Percentiles rank a stretch among this genome's conserved stretches.
phyloP scores from a whole-genome alignment of 352 stramenopile species.

The Phytophthora megakarya region DNA sequence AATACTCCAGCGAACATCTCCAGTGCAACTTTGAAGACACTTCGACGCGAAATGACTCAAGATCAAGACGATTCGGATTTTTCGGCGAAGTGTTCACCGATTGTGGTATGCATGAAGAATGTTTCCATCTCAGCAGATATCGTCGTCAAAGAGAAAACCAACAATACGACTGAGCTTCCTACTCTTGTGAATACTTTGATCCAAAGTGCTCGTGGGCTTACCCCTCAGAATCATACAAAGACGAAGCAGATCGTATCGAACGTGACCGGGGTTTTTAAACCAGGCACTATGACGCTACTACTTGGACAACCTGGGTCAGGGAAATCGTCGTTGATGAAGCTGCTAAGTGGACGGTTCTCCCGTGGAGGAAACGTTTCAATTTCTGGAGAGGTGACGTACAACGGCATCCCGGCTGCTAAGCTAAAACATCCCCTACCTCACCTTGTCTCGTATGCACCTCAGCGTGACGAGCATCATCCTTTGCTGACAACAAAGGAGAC shows the following conservation, averaged over 20 bases:
- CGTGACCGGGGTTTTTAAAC: constrained; percentile 33
- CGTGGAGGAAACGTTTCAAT: constrained; percentile 37
- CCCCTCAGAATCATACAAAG: constrained; percentile 22
- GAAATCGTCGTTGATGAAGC: constrained; percentile 43
- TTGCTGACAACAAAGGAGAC: constrained; percentile 41
- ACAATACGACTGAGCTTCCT: constrained; percentile 37
- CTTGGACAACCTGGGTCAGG: constrained; percentile 46
- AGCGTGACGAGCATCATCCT: constrained; percentile 40
- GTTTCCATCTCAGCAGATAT: constrained; percentile 37
- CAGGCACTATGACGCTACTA: constrained; percentile 42
- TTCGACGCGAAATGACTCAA: too few relatives aligned
- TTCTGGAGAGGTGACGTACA: constrained; percentile 42
- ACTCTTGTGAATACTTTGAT: constrained; percentile 38
- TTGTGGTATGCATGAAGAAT: constrained; percentile 37
- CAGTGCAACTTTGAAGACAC: too few relatives aligned
- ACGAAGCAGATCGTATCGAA: constrained; percentile 48
- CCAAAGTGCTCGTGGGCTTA: neutral
- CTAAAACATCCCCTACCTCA: constrained; percentile 35
- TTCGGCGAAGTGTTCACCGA: too few relatives aligned
- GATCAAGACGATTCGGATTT: too few relatives aligned
- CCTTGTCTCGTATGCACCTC: constrained; percentile 39
- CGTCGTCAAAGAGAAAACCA: constrained; percentile 24
- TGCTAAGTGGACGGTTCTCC: constrained; percentile 36
- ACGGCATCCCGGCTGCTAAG: constrained; percentile 31
- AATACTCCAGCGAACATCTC: too few relatives aligned